A percentile compares a stretch with the other conserved stretches of the same genome.
Evolutionary conservation across 306 rosid species (phyloP).

Genomic region (Cercis canadensis): DNA sequence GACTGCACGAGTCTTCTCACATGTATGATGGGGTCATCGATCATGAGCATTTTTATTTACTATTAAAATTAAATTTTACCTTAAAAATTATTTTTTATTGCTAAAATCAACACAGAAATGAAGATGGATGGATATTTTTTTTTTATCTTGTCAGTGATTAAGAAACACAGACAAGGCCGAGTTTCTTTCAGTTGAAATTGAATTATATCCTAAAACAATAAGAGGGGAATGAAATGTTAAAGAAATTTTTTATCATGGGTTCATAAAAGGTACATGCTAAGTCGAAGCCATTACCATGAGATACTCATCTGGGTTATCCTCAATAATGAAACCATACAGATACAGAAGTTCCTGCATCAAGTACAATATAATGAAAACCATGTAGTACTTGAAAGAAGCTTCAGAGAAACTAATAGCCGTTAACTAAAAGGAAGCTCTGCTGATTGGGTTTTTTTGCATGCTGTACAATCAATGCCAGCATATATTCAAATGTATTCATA

Average conservation of each 20-base stretch:
- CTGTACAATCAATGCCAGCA: conserved; percentile 6
- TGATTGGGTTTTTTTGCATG: conserved; percentile 7
- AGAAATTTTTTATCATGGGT: conserved; percentile 20
- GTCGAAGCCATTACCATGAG: conserved; percentile 77
- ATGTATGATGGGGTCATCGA: neutral
- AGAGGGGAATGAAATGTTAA: conserved; percentile 18
- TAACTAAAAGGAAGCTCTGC: conserved; percentile 21
- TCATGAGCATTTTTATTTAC: neutral
- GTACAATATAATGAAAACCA: conserved; percentile 33
- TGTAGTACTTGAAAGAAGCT: conserved; percentile 30
- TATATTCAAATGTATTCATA: conserved; percentile 2
- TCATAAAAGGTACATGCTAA: conserved; percentile 19
- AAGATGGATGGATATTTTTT: too few relatives aligned
- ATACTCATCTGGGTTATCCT: conserved; percentile 87
- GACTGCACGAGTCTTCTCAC: neutral
- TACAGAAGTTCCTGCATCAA: conserved; percentile 89
- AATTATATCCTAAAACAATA: conserved; percentile 1
- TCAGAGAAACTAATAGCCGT: conserved; percentile 8
- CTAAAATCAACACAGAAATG: too few relatives aligned
- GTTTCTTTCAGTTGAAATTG: conserved; percentile 16
- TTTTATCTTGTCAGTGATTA: neutral
- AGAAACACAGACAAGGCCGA: conserved; percentile 4
- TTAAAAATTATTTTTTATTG: neutral
- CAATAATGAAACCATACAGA: conserved; percentile 83
- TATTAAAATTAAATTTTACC: neutral